Conservation (phyloP, 1,139 yeast species). For the Casaregolazyma suthepensis region DNA sequence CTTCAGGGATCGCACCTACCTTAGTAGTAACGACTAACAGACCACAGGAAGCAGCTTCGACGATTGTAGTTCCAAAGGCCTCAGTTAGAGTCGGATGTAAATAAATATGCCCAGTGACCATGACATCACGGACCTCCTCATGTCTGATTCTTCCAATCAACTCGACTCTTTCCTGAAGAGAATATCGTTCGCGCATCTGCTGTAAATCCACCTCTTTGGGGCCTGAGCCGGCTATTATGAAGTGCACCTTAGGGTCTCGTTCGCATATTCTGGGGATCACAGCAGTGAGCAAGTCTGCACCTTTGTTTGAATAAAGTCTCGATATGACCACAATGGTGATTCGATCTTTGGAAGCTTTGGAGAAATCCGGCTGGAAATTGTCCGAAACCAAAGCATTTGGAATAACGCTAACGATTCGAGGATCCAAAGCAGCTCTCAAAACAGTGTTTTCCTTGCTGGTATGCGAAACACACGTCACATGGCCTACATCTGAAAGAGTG, state of each 20-base stretch:
- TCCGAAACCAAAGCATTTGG: conserved; percentile 91
- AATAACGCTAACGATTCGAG: conserved; percentile 74
- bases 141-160: conserved; percentile 84
- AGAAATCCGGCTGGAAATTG: conserved; percentile 63
- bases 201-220: conserved; percentile 91
- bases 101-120: conserved; percentile 91
- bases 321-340: conserved; percentile 90
- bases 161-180: conserved; percentile 81
- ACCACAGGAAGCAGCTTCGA: conserved; percentile 98
- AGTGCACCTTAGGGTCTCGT: conserved; percentile 57
- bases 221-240: conserved; percentile 93
- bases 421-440: conserved; percentile 75
- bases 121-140: conserved; percentile 86
- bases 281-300: conserved; percentile 83
- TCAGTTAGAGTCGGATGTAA: conserved; percentile 92
- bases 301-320: conserved; percentile 90
- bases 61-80: conserved; percentile 95
- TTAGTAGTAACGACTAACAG: conserved; percentile 87
- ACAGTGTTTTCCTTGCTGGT: conserved; percentile 97
- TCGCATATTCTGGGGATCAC: conserved; percentile 80
- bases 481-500: conserved; percentile 80
- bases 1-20: conserved; percentile 98
- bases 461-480: conserved; percentile 91
- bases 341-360: conserved; percentile 27
- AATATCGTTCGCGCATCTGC: conserved; percentile 86